Evolutionary conservation across 2,329 filamentous ascomycete species (phyloP), one percentile per base, ranked within the genome.

Genomic region (Ustilaginoidea virens): DNA sequence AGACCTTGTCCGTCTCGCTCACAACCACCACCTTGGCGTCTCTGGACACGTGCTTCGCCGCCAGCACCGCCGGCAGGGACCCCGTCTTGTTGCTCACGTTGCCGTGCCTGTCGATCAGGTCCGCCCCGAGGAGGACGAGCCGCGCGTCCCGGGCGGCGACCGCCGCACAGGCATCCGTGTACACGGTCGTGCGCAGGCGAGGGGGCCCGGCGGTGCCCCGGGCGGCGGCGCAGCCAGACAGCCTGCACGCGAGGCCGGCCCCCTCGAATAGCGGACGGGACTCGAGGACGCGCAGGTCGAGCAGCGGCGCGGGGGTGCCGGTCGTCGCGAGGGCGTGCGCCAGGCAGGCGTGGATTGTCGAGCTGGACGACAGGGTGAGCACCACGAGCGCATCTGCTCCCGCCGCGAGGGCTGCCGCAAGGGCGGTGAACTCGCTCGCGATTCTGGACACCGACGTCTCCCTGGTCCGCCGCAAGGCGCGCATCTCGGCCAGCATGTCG

Each of bases 191-290:
- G 34, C 4, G 48, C 49, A n/a, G 51, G n/a, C n/a, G n/a, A n/a
- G n/a, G n/a, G n/a, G n/a, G n/a, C n/a, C n/a, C n/a, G n/a, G n/a
- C n/a, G n/a, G n/a, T n/a, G n/a, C n/a, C n/a, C n/a, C n/a, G n/a
- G n/a, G n/a, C n/a, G n/a, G n/a, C 53, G 5, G 67, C 69, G 16
- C 12, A 21, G 18, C 5, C 6, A 11, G 19, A 14, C 37, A 73
- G 33, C 3, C 46, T 46, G 9, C 50, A 53, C 3, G 69, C 71
- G 29, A 74, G 57, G 7, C 56, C 61, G 4, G 67, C 67, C 6
- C 74, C 76, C 48, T 81, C 74, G 37, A 63, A 79, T 1, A 73
- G 55, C 0, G 76, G 76, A 1, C 75, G 58, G 3, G 75, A 80
- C 45, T 80, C 75, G 4, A 81, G 56, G 17, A 81, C 55, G 4